Conservation (phyloP, 306 rosid genomes). For the Malus asiatica region DNA sequence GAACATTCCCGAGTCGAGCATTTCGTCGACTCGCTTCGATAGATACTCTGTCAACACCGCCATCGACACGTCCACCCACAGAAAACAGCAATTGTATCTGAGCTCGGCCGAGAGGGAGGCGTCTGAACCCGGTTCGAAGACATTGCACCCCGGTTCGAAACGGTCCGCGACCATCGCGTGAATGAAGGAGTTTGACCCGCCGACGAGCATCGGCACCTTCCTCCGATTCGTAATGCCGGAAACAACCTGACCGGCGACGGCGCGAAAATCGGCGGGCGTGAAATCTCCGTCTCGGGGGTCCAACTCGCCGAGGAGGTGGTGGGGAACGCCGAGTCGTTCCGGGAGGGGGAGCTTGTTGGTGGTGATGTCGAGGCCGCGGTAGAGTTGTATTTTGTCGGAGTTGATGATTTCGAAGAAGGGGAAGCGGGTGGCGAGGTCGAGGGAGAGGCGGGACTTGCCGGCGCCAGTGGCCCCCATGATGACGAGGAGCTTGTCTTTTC, state of each 20-base stretch:
- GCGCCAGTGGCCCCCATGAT: constrained; percentile 87
- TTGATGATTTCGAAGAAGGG: constrained; percentile 59
- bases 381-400: constrained; percentile 89
- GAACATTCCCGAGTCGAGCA: constrained; percentile 78
- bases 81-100: constrained; percentile 69
- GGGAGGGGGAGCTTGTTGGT: constrained; percentile 70
- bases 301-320: constrained; percentile 72
- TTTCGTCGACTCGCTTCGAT: constrained; percentile 70
- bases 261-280: constrained; percentile 50
- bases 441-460: constrained; percentile 75
- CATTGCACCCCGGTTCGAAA: constrained; percentile 36
- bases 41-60: constrained; percentile 45
- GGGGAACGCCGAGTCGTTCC: constrained; percentile 53
- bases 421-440: constrained; percentile 67
- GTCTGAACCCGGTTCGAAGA: constrained; percentile 26
- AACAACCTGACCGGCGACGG: constrained; percentile 22
- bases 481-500: constrained; percentile 58
- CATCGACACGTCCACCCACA: constrained; percentile 75
- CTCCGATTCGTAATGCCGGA: constrained; percentile 25
- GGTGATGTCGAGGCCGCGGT: constrained; percentile 67
- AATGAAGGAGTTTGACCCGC: constrained; percentile 86
- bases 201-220: constrained; percentile 62
- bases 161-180: constrained; percentile 49
- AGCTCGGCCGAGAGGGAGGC: constrained; percentile 31
- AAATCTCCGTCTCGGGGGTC: constrained; percentile 41